phyloP scores from a whole-genome alignment of 2,329 filamentous ascomycete genomes.

The Tolypocladium amazonense region DNA sequence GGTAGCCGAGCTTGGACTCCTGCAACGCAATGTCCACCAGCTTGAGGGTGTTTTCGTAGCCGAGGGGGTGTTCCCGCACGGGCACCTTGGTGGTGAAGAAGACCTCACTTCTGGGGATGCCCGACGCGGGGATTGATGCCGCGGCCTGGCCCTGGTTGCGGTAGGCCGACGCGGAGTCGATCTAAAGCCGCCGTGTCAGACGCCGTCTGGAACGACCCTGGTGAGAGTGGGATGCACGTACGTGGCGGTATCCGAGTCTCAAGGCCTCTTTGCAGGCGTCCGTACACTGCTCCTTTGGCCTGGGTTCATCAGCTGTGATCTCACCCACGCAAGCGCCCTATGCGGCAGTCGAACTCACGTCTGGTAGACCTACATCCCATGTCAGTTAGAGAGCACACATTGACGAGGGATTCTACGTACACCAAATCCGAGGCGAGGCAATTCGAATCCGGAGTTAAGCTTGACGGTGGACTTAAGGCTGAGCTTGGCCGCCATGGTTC shows the following conservation, averaged over 20 bases:
- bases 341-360: constrained; percentile 26
- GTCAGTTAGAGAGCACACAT: not conserved
- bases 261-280: constrained; percentile 35
- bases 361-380: constrained; percentile 35
- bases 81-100: constrained; percentile 49
- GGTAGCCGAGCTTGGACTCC: constrained; percentile 52
- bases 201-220: not conserved
- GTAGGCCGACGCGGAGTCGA: constrained; percentile 44
- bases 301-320: constrained; percentile 4
- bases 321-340: not conserved
- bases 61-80: constrained; percentile 22
- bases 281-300: constrained; percentile 17
- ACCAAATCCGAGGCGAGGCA: constrained; percentile 43
- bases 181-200: constrained; percentile 16
- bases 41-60: constrained; percentile 53
- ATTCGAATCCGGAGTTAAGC: constrained; percentile 42
- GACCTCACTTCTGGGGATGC: constrained; percentile 33
- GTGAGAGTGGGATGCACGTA: constrained; percentile 11
- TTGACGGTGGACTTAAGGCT: constrained; percentile 36
- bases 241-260: constrained; percentile 42
- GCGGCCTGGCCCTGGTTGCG: constrained; percentile 38
- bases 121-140: constrained; percentile 29
- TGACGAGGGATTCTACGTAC: constrained; percentile 23
- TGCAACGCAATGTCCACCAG: constrained; percentile 54
- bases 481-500: constrained; percentile 33